A percentile compares a stretch with the other conserved stretches of the same genome.
phyloP scores from a whole-genome alignment of 2,329 filamentous ascomycete genomes.

The Cytospora piceicola region DNA sequence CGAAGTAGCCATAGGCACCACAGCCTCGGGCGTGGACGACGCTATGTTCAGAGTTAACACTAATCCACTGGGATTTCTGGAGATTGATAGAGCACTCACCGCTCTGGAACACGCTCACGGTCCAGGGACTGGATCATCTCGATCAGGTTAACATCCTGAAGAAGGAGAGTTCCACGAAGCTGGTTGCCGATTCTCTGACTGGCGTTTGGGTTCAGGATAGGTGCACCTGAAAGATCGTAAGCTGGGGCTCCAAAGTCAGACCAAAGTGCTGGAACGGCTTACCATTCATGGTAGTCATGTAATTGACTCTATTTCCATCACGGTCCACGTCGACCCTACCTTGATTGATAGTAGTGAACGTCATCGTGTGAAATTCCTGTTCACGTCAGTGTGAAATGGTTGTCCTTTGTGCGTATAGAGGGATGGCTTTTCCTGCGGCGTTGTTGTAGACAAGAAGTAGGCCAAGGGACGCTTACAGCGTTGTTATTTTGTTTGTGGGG shows the following conservation, averaged over 20 bases:
- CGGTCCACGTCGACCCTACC: neutral
- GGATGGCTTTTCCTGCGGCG: neutral
- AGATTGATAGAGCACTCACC: neutral
- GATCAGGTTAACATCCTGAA: conserved; percentile 20
- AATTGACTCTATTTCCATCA: neutral
- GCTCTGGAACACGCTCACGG: conserved; percentile 18
- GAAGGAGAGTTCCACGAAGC: conserved; percentile 8
- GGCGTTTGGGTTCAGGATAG: conserved; percentile 12
- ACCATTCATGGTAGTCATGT: conserved; percentile 17
- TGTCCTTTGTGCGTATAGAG: neutral
- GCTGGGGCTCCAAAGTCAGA: neutral
- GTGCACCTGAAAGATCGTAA: conserved; percentile 3
- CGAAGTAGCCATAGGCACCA: conserved; percentile 60
- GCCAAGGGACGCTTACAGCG: neutral
- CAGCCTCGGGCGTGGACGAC: conserved; percentile 56
- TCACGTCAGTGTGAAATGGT: neutral
- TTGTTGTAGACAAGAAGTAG: neutral
- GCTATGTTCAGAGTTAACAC: conserved; percentile 15
- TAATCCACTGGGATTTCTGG: neutral
- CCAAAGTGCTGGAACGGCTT: neutral
- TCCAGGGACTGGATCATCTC: conserved; percentile 21
- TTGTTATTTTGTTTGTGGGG: neutral
- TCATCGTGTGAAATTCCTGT: neutral
- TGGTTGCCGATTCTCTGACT: conserved; percentile 20
- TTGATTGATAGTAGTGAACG: neutral